These are phyloP conservation scores for Pseudopyrenochaeta lycopersici DNA, from an alignment of 2,329 filamentous ascomycete genomes.

Conservation along the genomic window DNA sequence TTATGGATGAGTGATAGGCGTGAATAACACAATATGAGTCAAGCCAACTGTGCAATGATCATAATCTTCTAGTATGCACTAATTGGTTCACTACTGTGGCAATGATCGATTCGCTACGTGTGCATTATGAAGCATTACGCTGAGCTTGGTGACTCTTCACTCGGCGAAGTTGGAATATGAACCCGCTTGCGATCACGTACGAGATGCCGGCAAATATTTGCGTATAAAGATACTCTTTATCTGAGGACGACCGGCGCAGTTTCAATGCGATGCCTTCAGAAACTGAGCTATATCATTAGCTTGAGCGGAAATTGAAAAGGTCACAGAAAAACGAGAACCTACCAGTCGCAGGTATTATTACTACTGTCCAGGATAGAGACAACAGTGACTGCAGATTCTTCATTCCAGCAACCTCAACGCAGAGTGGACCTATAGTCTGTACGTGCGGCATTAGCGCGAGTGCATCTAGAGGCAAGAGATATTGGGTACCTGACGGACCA, in stretches of 20 bases:
- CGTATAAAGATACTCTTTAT: slow-evolving; percentile 46
- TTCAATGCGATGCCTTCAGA: slow-evolving; percentile 54
- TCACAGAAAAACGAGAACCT: slow-evolving; percentile 9
- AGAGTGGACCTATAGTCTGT: slow-evolving; percentile 52
- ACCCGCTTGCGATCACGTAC: slow-evolving; percentile 44
- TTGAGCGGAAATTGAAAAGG: background rate
- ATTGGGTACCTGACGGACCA: slow-evolving; percentile 35
- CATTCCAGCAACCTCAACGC: slow-evolving; percentile 53
- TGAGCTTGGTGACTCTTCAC: slow-evolving; percentile 9
- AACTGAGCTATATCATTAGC: slow-evolving; percentile 4
- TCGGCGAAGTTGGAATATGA: slow-evolving; percentile 33
- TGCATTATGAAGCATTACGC: no score
- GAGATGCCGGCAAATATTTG: slow-evolving; percentile 51
- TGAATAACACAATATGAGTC: background rate
- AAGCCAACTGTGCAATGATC: no score
- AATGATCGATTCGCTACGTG: no score
- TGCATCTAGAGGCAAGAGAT: no score
- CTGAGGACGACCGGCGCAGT: slow-evolving; percentile 37
- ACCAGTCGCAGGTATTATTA: slow-evolving; percentile 50
- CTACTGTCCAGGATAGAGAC: slow-evolving; percentile 49
- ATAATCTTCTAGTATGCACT: no score
- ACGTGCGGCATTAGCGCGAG: slow-evolving; percentile 1
- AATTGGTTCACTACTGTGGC: no score
- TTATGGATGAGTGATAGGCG: slow-evolving; percentile 29
- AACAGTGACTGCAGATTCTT: slow-evolving; percentile 52